Conservation (phyloP, 768 basidiomycete genomes). For the Kwoniella dendrophila region DNA sequence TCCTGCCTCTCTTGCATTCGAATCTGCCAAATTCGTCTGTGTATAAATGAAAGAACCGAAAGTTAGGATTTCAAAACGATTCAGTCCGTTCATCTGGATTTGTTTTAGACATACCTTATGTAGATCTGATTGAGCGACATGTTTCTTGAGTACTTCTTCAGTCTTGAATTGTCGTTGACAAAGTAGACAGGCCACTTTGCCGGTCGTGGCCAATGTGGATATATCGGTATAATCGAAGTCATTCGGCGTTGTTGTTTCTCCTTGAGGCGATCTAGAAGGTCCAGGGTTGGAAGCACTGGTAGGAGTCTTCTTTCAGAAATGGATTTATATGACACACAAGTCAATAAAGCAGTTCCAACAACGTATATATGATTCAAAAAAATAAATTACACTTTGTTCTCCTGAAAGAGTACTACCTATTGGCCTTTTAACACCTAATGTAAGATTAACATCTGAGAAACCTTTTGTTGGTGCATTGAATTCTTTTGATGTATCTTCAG, state of each 20-base stretch:
- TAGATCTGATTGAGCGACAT: conserved; percentile 89
- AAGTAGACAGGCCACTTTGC: conserved; percentile 76
- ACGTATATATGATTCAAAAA: not conserved
- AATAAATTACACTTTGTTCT: conserved; percentile 12
- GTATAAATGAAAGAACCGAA: not conserved
- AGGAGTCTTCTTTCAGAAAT: conserved; percentile 1
- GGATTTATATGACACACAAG: not conserved
- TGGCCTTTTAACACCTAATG: conserved; percentile 26
- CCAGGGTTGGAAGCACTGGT: conserved; percentile 2
- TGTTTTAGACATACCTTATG: conserved; percentile 74
- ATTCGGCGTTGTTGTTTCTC: not conserved
- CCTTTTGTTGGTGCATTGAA: conserved; percentile 26
- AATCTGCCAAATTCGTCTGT: conserved; percentile 81
- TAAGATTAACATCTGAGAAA: conserved; percentile 45
- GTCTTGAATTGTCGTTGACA: conserved; percentile 93
- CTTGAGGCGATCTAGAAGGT: conserved; percentile 6
- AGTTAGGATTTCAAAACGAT: conserved; percentile 37
- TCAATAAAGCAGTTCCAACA: conserved; percentile 5
- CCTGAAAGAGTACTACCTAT: conserved; percentile 8
- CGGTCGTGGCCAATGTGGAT: conserved; percentile 50
- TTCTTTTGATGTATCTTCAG: conserved; percentile 14
- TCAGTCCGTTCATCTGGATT: conserved; percentile 40
- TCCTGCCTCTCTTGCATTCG: conserved; percentile 57
- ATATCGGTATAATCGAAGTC: conserved; percentile 83
- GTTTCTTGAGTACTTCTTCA: conserved; percentile 78